Base-by-base conservation (phyloP, 139 green algal species). In the Ettlia oleoabundans region DNA sequence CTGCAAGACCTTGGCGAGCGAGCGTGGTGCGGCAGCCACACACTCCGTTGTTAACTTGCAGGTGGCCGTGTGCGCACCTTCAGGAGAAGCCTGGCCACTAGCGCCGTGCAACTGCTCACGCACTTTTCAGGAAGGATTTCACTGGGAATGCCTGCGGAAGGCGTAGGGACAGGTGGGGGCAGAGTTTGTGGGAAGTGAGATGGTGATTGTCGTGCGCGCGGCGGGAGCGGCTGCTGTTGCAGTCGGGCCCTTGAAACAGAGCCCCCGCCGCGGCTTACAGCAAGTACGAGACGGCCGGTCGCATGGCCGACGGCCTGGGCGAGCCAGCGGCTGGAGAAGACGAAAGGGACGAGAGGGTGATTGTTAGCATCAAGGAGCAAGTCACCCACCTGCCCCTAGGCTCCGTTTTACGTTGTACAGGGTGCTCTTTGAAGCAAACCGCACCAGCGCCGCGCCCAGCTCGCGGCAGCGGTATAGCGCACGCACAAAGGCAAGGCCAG, bases 401-500 rank as follows among this genome's bases (percentile, higher is more conserved):
- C 43, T 33, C 24, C 32, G 51, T 52, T 70, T 72, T 8, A 85
- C 33, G 33, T 38, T 80, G 62, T 4, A 8, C 1, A 80, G 41
- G 9, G 61, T 80, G 18, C 5, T 24, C 21, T 24, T 28, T 4
- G 38, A 61, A 18, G 33, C 67, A 32, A 42, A 85, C 10, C 58
- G 58, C 21, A 15, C 26, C 19, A 85, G 15, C 9, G 71, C 80
- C 19, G 32, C 80, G 24, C 43, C 35, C 58, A 85, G 64, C 72
- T 85, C 80, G 15, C 80, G 47, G 47, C 80, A 72, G 28, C 33
- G 26, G 32, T 76, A 85, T 1, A 79, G 52, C 2, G 70, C 61
- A 22, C 61, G 43, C 32, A 85, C 19, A 43, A 55, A 85, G 52
- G 22, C n/a, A 35, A 65, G 35, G n/a, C n/a, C n/a, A n/a, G n/a